Percentiles rank a stretch among this genome's conserved stretches.
phyloP scores from a whole-genome alignment of 345 rosid genomes.

The Dovyalis caffra region DNA sequence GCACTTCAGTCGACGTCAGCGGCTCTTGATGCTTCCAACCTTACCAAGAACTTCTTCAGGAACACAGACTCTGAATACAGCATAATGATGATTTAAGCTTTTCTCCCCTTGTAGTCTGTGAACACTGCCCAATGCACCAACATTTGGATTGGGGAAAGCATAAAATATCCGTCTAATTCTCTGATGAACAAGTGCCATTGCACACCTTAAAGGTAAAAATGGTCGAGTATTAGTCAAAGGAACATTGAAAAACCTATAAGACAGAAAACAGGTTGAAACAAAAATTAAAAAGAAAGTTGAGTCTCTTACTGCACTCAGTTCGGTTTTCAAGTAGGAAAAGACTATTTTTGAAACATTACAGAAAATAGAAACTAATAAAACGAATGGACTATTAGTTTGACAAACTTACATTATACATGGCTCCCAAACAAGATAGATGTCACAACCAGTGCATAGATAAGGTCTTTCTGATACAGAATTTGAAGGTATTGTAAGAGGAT shows the following conservation, averaged over 20 bases:
- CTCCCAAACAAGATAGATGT: constrained; percentile 79
- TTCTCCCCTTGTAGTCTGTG: constrained; percentile 83
- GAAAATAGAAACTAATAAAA: not conserved
- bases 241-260: not conserved
- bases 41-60: constrained; percentile 33
- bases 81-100: constrained; percentile 92
- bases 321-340: no score
- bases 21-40: not conserved
- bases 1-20: not conserved
- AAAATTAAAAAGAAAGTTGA: not conserved
- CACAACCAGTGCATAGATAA: constrained; percentile 86
- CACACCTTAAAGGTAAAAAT: constrained; percentile 52
- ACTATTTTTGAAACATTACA: no score
- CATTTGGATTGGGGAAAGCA: constrained; percentile 60
- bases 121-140: constrained; percentile 74
- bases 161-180: constrained; percentile 74
- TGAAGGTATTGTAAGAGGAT: constrained; percentile 24
- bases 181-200: constrained; percentile 93
- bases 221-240: constrained; percentile 9
- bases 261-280: not conserved
- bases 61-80: constrained; percentile 70
- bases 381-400: not conserved
- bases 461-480: constrained; percentile 38
- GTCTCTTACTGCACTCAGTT: not conserved
- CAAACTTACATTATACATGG: constrained; percentile 80